phyloP scores from a whole-genome alignment of 106 monocot genomes.

The Chionographis japonica region DNA sequence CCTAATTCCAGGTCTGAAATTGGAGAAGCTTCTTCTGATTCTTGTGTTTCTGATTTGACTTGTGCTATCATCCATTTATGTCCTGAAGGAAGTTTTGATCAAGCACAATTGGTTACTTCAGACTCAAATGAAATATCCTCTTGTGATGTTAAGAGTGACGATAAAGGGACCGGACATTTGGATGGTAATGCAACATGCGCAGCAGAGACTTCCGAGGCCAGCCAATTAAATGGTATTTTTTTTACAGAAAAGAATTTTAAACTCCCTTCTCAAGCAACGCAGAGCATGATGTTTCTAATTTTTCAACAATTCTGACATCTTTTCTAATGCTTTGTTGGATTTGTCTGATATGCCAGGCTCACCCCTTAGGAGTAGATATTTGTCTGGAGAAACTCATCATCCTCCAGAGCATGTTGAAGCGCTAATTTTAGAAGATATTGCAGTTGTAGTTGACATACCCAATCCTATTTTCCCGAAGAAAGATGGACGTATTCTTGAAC shows the following conservation, averaged over 20 bases:
- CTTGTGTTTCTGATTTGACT: slow-evolving; percentile 13
- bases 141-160: neutral
- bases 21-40: slow-evolving; percentile 15
- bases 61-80: slow-evolving; percentile 6
- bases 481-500: neutral
- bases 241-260: too few relatives aligned
- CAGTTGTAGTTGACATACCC: slow-evolving; percentile 7
- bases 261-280: too few relatives aligned
- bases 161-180: slow-evolving; percentile 3
- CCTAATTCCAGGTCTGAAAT: slow-evolving; percentile 3
- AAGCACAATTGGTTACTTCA: slow-evolving; percentile 11
- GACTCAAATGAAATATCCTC: slow-evolving; percentile 3
- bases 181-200: slow-evolving; percentile 7
- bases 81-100: slow-evolving; percentile 12
- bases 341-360: slow-evolving; percentile 15
- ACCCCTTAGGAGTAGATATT: slow-evolving; percentile 7
- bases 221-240: too few relatives aligned
- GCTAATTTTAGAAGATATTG: slow-evolving; percentile 1
- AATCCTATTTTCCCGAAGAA: slow-evolving; percentile 10
- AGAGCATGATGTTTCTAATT: neutral
- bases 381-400: slow-evolving; percentile 4
- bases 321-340: neutral
- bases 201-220: too few relatives aligned
- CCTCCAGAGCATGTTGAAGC: slow-evolving; percentile 5
- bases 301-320: slow-evolving; percentile 1